Evolutionary conservation across 2,329 filamentous ascomycete species (phyloP).

Genomic region (Ascochyta pisi): DNA sequence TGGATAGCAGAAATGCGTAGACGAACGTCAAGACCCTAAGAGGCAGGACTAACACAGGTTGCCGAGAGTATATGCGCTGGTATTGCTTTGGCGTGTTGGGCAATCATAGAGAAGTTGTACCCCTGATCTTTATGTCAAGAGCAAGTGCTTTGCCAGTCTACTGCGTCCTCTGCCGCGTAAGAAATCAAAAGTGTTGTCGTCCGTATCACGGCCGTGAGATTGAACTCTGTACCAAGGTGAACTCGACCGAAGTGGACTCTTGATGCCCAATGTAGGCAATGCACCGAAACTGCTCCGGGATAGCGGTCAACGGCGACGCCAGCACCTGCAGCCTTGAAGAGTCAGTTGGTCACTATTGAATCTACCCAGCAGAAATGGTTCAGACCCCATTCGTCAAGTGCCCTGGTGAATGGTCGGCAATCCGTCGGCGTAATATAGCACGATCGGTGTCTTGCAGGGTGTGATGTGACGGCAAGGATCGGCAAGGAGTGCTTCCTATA

Average conservation of each 20-base stretch:
- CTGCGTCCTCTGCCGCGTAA: not conserved
- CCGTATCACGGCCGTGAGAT: not conserved
- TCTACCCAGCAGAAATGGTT: not conserved
- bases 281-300: slow-evolving; percentile 4
- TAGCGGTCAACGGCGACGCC: slow-evolving; percentile 6
- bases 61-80: not conserved
- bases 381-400: slow-evolving; percentile 2
- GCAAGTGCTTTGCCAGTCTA: not conserved
- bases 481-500: not conserved
- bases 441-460: slow-evolving; percentile 8
- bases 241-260: not conserved
- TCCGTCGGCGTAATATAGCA: slow-evolving; percentile 2
- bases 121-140: too few relatives aligned
- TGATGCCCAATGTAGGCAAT: slow-evolving; percentile 10
- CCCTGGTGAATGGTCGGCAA: not conserved
- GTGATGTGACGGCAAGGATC: slow-evolving; percentile 2
- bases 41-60: not conserved
- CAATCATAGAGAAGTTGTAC: not conserved
- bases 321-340: not conserved
- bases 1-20: not conserved
- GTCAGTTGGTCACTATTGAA: not conserved
- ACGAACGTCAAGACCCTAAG: not conserved
- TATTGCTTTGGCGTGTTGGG: not conserved
- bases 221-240: not conserved
- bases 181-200: not conserved